phyloP scores from a whole-genome alignment of 2,329 filamentous ascomycete species.

The Mariannaea elegans region DNA sequence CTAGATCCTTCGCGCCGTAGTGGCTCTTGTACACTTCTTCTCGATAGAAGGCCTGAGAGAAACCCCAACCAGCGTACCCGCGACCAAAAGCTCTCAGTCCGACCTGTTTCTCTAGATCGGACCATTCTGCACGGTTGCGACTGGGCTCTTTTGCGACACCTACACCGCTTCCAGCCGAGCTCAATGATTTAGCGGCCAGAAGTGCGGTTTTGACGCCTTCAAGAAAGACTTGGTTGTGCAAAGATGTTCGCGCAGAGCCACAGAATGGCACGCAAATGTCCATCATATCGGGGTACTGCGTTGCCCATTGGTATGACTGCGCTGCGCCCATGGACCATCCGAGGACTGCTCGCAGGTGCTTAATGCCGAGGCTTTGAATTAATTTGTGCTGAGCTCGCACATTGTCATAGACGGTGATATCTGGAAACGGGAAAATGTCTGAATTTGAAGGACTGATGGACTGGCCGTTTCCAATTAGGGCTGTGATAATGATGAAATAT shows the following conservation, averaged over 20 bases:
- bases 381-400: constrained; percentile 58
- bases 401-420: constrained; percentile 58
- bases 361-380: constrained; percentile 53
- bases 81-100: constrained; percentile 75
- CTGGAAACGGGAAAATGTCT: constrained; percentile 51
- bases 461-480: constrained; percentile 62
- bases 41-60: constrained; percentile 81
- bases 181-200: constrained; percentile 48
- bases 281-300: constrained; percentile 59
- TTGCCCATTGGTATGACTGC: constrained; percentile 61
- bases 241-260: constrained; percentile 58
- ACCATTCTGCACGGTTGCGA: constrained; percentile 38
- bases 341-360: constrained; percentile 55
- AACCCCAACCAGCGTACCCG: constrained; percentile 84
- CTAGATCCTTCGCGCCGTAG: constrained; percentile 73
- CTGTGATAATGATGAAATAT: constrained; percentile 61
- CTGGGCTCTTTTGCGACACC: constrained; percentile 38
- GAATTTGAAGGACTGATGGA: constrained; percentile 63
- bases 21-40: constrained; percentile 71
- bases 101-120: constrained; percentile 52
- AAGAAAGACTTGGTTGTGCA: constrained; percentile 64
- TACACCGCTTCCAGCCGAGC: constrained; percentile 59
- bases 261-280: constrained; percentile 58
- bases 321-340: constrained; percentile 67
- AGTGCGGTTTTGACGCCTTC: constrained; percentile 62